These are phyloP conservation scores for Sisymbrium irio DNA, from an alignment of 345 rosid species.

Conservation along the genomic window DNA sequence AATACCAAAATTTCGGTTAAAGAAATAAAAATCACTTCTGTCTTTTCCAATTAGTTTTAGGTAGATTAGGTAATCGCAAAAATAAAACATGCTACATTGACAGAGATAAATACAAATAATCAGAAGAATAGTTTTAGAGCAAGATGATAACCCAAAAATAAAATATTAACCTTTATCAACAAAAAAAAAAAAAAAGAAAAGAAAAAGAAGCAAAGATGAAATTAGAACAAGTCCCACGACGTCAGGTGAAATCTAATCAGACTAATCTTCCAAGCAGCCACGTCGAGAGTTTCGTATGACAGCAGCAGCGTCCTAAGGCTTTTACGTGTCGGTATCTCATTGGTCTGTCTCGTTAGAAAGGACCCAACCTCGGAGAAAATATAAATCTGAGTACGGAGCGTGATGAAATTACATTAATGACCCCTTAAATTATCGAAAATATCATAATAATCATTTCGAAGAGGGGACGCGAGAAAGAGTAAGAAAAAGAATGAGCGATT, in stretches of 20 bases:
- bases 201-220: background rate
- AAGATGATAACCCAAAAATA: background rate
- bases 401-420: background rate
- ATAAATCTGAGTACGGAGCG: slow-evolving; percentile 28
- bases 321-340: slow-evolving; percentile 23
- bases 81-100: background rate
- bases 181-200: background rate
- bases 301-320: background rate
- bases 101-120: background rate
- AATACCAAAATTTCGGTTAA: no score
- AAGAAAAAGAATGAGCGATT: slow-evolving; percentile 28
- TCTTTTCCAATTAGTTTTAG: background rate
- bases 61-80: background rate
- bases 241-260: slow-evolving; percentile 23
- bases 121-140: background rate
- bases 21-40: background rate
- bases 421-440: slow-evolving; percentile 22
- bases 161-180: background rate
- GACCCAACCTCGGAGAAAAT: slow-evolving; percentile 29
- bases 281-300: slow-evolving; percentile 24
- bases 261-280: slow-evolving; percentile 30
- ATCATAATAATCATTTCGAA: slow-evolving; percentile 27
- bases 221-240: slow-evolving; percentile 5
- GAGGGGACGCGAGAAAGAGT: slow-evolving; percentile 29
- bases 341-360: slow-evolving; percentile 25